Conservation (phyloP, 805 yeast species). For the Monosporozyma aquatica region DNA sequence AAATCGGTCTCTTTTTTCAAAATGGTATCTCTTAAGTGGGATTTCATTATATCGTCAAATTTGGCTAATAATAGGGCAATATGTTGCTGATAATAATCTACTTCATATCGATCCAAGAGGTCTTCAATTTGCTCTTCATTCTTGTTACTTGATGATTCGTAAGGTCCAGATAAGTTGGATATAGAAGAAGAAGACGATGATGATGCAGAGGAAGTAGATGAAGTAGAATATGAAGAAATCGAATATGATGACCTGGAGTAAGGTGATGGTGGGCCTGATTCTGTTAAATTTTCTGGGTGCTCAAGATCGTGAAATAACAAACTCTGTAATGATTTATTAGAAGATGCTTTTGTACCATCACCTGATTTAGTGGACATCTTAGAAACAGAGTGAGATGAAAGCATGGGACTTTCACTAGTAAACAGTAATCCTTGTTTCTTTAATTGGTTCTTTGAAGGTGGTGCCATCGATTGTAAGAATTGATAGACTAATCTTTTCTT, state of each 20-base stretch:
- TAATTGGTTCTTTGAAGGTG: conserved; percentile 10
- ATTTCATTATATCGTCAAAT: conserved; percentile 20
- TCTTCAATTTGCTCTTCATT: conserved; percentile 1
- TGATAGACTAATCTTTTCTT: conserved; percentile 23
- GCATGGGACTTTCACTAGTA: conserved; percentile 1
- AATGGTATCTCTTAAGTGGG: conserved; percentile 16
- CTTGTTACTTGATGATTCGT: neutral
- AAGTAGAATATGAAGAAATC: conserved; percentile 2
- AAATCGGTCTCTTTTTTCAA: conserved; percentile 23
- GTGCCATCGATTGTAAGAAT: conserved; percentile 21
- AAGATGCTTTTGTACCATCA: neutral
- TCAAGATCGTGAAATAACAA: conserved; percentile 18
- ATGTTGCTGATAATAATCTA: conserved; percentile 19
- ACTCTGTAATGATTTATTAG: conserved; percentile 17
- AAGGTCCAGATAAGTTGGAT: neutral
- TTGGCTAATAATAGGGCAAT: conserved; percentile 17
- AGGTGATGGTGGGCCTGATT: neutral
- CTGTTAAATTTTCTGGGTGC: neutral
- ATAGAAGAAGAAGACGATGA: conserved; percentile 7
- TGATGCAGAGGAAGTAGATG: conserved; percentile 3
- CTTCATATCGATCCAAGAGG: conserved; percentile 13
- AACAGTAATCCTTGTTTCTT: conserved; percentile 4
- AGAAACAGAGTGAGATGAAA: neutral
- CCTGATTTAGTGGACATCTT: neutral
- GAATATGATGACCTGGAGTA: conserved; percentile 1